Base-by-base conservation (phyloP, 1,139 yeast species). In the Taiozyma sp. region DNA sequence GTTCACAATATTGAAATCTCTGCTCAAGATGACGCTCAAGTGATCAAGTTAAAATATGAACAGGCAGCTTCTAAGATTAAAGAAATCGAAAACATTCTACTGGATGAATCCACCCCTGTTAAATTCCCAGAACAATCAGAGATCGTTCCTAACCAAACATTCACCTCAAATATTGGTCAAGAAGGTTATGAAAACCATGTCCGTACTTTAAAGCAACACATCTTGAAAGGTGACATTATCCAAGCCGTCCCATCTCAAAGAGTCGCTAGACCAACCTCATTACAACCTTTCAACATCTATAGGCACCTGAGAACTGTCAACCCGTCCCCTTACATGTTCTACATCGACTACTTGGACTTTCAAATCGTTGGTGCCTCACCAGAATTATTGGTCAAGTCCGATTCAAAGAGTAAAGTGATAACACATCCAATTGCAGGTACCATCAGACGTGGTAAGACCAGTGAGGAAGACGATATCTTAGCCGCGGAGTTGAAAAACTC, bases 351-450 rank as follows among this genome's bases (percentile, higher is more conserved):
- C 63, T 66, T 88, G 52, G 97, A 89, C 59, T 93, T 93, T 73
- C 97, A 91, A 68, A 80, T 93, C 49, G 93, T 93, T 51, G 99
- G 99, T 43, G 99, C 99, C 0, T 89, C 97, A 21, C 99, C 99
- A 1, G 99, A 93, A 67, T 73, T 91, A 53, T 74, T 93, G 50
- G 98, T 93, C 50, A 88, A 88, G 68, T 75, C 88, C 3, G 97
- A 90, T 60, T 56, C 60, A 24, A 75, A 83, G 43, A 83, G 87
- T 56, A 81, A 88, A 60, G 80, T 93, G 34, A 78, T 91, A 45
- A 93, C 98, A 5, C 98, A 93, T 68, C 99, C 99, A 29, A 93
- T 93, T 66, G 99, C 99, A 1, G 99, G 99, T 48, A 93, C 99
- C 3, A 87, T 93, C 52, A 81, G 76, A 61, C 81, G 99, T 65